These are phyloP conservation scores for Camelina laxa DNA, from an alignment of 345 rosid species.

Conservation along the genomic window DNA sequence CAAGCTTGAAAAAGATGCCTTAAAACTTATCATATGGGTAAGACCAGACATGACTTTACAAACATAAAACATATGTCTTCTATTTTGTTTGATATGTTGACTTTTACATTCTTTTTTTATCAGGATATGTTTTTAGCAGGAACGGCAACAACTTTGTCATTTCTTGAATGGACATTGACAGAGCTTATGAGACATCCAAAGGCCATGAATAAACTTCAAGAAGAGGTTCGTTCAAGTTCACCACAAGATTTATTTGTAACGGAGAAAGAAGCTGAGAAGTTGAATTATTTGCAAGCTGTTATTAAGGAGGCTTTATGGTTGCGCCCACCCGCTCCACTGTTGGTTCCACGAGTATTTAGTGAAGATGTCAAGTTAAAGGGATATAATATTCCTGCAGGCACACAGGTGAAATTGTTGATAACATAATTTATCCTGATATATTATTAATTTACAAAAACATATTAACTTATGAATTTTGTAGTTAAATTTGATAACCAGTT, in stretches of 20 bases:
- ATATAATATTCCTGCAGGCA: conserved; percentile 38
- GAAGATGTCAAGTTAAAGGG: conserved; percentile 39
- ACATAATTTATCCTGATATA: too few species aligned
- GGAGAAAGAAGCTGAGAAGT: conserved; percentile 15
- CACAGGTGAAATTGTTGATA: conserved; percentile 8
- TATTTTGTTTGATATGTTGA: background rate
- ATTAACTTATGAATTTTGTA: too few species aligned
- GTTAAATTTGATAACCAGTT: too few species aligned
- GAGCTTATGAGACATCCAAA: conserved; percentile 29
- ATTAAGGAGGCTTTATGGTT: conserved; percentile 47
- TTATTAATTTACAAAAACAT: background rate
- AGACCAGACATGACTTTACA: too few species aligned
- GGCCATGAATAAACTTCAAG: conserved; percentile 20
- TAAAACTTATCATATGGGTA: conserved; percentile 25
- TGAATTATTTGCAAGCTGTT: conserved; percentile 26
- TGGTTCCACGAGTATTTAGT: conserved; percentile 32
- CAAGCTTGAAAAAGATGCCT: conserved; percentile 6
- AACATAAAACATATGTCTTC: too few species aligned
- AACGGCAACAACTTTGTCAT: conserved; percentile 3
- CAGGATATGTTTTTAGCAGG: conserved; percentile 35
- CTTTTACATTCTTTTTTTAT: background rate
- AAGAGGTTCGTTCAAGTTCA: conserved; percentile 22
- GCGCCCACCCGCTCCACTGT: conserved; percentile 44
- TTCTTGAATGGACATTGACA: conserved; percentile 26
- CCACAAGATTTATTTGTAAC: background rate